phyloP scores from a whole-genome alignment of 768 basidiomycete genomes.

The Rhodocollybia butyracea region DNA sequence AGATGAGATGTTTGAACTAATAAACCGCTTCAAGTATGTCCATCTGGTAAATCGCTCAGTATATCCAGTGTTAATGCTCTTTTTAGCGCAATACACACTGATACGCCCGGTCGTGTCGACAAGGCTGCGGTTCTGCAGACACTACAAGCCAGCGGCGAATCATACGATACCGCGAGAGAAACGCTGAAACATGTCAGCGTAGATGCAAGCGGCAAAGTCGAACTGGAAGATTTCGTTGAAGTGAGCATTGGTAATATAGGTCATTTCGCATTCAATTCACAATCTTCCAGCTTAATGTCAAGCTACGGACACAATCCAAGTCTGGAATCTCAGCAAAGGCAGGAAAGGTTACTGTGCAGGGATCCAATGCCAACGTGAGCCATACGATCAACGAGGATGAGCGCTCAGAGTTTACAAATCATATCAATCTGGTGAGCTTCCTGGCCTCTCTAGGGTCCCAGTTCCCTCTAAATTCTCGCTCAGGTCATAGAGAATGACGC shows the following conservation, averaged over 20 bases:
- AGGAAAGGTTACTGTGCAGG: conserved; percentile 92
- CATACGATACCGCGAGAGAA: conserved; percentile 86
- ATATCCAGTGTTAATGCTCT: neutral
- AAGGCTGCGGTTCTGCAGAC: conserved; percentile 79
- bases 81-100: conserved; percentile 66
- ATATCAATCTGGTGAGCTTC: conserved; percentile 84
- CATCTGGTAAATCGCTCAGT: neutral
- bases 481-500: conserved; percentile 90
- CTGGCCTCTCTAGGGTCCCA: neutral
- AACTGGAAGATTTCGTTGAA: conserved; percentile 98
- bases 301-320: conserved; percentile 57
- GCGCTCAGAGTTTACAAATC: conserved; percentile 92
- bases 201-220: conserved; percentile 93
- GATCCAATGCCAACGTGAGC: conserved; percentile 91
- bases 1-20: conserved; percentile 93
- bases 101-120: conserved; percentile 78
- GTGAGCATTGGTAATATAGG: conserved; percentile 38
- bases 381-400: conserved; percentile 99
- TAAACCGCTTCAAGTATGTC: conserved; percentile 94
- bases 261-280: neutral
- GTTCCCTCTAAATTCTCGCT: conserved; percentile 3
- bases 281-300: conserved; percentile 66
- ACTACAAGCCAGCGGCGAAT: conserved; percentile 77
- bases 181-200: conserved; percentile 92
- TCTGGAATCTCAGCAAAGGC: conserved; percentile 56